These are phyloP conservation scores for Castanea sativa DNA, from an alignment of 306 rosid genomes.

Conservation along the genomic window DNA sequence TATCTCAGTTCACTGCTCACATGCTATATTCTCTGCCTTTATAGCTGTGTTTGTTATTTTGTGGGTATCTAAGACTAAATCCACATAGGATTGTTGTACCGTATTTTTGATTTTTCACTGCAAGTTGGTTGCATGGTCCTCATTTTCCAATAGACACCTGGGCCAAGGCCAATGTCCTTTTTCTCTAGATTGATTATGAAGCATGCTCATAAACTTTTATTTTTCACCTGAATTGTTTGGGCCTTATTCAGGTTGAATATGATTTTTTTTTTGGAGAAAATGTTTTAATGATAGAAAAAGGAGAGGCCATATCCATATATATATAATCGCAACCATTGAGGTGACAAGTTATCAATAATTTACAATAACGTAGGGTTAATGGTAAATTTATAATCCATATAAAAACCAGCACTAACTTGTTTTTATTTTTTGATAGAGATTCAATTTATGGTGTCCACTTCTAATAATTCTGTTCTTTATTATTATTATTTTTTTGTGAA, in stretches of 20 bases:
- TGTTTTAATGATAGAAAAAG: no score
- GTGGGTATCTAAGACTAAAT: not conserved
- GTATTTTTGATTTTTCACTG: slow-evolving; percentile 20
- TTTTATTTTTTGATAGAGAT: no score
- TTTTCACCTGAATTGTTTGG: not conserved
- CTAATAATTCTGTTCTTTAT: no score
- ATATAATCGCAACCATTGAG: no score
- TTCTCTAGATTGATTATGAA: not conserved
- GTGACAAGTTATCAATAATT: no score
- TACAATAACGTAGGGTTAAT: no score
- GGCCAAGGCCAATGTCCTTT: not conserved
- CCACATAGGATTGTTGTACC: not conserved
- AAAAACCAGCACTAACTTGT: no score
- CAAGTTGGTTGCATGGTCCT: not conserved
- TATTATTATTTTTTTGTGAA: no score
- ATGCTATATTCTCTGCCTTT: not conserved
- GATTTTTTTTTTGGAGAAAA: no score
- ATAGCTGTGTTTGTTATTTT: not conserved
- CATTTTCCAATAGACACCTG: not conserved
- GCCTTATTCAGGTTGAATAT: not conserved
- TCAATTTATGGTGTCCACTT: no score
- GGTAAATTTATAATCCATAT: no score
- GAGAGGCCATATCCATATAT: no score
- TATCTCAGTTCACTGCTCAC: not conserved
- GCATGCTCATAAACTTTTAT: not conserved